These are phyloP conservation scores for Trichomonas tenax DNA, from an alignment of 208 protist species.

Conservation along the genomic window DNA sequence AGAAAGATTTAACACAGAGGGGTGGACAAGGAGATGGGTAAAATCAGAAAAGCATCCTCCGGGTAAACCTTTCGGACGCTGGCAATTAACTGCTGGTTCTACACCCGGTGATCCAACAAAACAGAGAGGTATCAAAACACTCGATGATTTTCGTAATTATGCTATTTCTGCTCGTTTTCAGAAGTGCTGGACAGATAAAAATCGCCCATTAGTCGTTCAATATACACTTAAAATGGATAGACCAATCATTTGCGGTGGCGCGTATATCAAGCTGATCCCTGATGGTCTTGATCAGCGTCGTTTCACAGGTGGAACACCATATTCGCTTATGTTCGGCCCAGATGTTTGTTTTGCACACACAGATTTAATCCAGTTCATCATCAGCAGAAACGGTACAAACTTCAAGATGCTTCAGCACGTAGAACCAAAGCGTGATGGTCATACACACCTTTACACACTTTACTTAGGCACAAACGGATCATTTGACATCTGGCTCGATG, in stretches of 20 bases:
- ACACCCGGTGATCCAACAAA: constrained; percentile 3
- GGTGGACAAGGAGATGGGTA: neutral
- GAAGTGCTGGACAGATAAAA: neutral
- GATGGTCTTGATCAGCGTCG: neutral
- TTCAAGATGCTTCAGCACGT: neutral
- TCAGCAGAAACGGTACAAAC: neutral
- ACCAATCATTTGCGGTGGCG: neutral
- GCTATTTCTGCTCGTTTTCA: neutral
- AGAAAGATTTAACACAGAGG: constrained; percentile 5
- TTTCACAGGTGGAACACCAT: constrained; percentile 11
- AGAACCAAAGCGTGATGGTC: neutral
- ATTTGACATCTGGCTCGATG: neutral
- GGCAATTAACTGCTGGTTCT: neutral
- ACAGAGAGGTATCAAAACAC: neutral
- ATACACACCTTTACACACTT: neutral
- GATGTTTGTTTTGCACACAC: neutral
- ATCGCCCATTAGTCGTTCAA: neutral
- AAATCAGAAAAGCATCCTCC: constrained; percentile 21
- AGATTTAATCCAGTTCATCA: neutral
- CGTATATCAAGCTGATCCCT: neutral
- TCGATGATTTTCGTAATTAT: neutral
- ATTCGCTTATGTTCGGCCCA: neutral
- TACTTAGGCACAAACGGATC: neutral
- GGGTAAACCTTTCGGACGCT: constrained; percentile 6
- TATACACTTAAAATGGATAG: neutral